Conservation (phyloP, 148 eudicot species). For the Cornus kousa region DNA sequence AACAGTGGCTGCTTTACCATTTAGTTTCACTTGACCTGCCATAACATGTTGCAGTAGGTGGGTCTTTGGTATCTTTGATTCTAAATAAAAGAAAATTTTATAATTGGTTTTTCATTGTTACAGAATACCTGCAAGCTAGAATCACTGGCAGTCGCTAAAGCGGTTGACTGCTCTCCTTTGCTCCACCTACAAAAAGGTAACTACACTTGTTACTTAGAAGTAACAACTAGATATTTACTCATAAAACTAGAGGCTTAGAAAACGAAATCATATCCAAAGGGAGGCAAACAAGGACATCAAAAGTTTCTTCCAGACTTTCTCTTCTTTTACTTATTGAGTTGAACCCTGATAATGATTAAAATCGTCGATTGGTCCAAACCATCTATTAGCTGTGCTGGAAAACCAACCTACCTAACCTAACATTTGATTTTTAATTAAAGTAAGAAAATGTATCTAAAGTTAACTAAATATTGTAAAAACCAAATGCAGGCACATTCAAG, state of each 20-base stretch:
- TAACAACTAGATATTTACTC: neutral
- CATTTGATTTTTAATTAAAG: neutral
- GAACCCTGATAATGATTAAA: too few relatives aligned
- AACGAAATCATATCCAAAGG: neutral
- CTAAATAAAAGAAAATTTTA: neutral
- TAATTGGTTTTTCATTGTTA: neutral
- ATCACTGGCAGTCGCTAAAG: conserved; percentile 75
- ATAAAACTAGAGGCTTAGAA: neutral
- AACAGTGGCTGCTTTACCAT: neutral
- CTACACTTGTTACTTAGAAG: neutral
- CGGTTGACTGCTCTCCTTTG: conserved; percentile 95
- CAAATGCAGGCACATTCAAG: neutral
- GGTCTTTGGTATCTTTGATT: neutral
- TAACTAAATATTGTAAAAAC: neutral
- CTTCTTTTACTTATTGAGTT: too few relatives aligned
- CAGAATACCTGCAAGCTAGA: conserved; percentile 53
- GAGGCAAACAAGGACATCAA: neutral
- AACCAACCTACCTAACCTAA: neutral
- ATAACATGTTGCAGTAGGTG: conserved; percentile 3
- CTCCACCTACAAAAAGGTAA: conserved; percentile 60
- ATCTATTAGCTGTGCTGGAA: neutral
- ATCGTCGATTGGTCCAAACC: neutral
- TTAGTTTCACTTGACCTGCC: neutral
- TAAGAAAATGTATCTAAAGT: neutral
- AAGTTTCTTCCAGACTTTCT: neutral